These are phyloP conservation scores for Sporothrix phasma DNA, from an alignment of 2,329 filamentous ascomycete species.

Conservation along the genomic window DNA sequence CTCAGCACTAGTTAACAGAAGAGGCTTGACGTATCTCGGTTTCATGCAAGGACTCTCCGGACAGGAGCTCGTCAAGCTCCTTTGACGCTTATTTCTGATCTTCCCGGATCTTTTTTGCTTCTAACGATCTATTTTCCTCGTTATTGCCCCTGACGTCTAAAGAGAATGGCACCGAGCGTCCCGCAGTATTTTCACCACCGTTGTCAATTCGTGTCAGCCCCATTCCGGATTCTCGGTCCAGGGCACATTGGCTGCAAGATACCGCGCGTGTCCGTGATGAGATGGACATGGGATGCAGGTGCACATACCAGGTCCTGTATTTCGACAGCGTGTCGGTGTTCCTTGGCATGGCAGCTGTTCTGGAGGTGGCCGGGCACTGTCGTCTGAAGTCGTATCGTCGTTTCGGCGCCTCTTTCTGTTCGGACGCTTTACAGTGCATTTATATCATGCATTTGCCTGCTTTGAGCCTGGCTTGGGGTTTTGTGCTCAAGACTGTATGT, in stretches of 20 bases:
- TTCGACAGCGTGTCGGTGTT: background rate
- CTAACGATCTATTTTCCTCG: too few relatives aligned
- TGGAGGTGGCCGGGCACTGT: too few relatives aligned
- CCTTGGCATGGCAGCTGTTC: background rate
- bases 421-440: background rate
- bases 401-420: background rate
- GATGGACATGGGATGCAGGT: background rate
- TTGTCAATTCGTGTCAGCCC: background rate
- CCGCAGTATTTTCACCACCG: background rate
- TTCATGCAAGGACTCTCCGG: too few relatives aligned
- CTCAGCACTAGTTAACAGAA: background rate
- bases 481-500: background rate
- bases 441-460: background rate
- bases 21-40: background rate
- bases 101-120: too few relatives aligned
- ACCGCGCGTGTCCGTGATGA: background rate
- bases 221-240: background rate
- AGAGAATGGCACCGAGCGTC: background rate
- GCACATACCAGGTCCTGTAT: background rate
- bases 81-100: background rate
- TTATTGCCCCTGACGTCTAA: background rate
- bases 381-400: background rate
- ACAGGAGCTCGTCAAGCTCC: too few relatives aligned
- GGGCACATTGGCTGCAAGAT: background rate
- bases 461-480: background rate